phyloP scores from a whole-genome alignment of 2,329 filamentous ascomycete species.

The Sphaceloma murrayae region DNA sequence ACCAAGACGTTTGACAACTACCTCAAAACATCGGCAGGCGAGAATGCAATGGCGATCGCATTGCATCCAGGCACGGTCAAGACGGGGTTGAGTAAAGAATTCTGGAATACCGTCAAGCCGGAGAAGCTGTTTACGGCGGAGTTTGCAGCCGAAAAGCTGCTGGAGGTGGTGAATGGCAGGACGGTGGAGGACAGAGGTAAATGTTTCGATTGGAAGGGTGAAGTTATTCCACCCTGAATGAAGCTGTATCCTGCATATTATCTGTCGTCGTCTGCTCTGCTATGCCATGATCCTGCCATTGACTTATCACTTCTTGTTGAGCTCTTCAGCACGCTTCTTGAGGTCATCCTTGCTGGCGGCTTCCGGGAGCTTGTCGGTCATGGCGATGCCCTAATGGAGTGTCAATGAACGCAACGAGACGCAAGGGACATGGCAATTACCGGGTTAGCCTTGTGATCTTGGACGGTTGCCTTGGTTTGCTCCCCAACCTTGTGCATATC shows the following conservation, averaged over 20 bases:
- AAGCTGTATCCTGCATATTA: constrained; percentile 3
- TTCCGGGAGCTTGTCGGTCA: constrained; percentile 37
- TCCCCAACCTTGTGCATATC: constrained; percentile 30
- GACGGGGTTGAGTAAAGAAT: constrained; percentile 62
- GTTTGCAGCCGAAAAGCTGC: constrained; percentile 55
- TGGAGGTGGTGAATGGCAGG: constrained; percentile 47
- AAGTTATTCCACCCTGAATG: constrained; percentile 49
- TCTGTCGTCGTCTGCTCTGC: constrained; percentile 15
- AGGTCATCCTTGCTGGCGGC: constrained; percentile 41
- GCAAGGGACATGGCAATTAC: constrained; percentile 26
- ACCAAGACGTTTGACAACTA: constrained; percentile 63
- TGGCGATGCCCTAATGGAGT: constrained; percentile 35
- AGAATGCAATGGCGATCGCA: constrained; percentile 56
- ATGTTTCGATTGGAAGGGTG: constrained; percentile 61
- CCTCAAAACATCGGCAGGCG: constrained; percentile 47
- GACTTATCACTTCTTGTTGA: constrained; percentile 35
- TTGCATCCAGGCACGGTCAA: constrained; percentile 75
- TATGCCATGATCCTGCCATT: constrained; percentile 8
- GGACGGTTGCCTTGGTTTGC: constrained; percentile 27
- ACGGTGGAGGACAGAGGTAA: constrained; percentile 46
- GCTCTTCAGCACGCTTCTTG: constrained; percentile 41
- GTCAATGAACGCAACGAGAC: no score
- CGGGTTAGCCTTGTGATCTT: constrained; percentile 36
- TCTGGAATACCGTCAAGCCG: constrained; percentile 55
- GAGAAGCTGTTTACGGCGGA: constrained; percentile 58